Conservation (phyloP, 225 moss, liverwort and hornwort genomes). For the Takakia lepidozioides region DNA sequence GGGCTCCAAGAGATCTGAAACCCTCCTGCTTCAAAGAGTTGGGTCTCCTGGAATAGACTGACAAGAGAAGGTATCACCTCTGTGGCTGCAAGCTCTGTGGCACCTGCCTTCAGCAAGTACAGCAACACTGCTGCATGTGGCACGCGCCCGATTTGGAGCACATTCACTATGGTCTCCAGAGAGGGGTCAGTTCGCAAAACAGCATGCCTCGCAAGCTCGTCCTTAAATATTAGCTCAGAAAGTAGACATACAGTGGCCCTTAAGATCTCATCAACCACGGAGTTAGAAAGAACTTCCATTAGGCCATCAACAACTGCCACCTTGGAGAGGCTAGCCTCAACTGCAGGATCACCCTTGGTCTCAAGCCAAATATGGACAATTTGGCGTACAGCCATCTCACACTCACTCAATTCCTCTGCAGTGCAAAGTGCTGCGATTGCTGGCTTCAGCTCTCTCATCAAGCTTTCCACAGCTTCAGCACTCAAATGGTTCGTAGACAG, state of each 20-base stretch:
- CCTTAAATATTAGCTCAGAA: conserved; percentile 28
- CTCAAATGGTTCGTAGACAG: not conserved
- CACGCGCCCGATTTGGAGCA: conserved; percentile 20
- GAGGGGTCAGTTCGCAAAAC: conserved; percentile 30
- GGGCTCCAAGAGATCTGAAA: conserved; percentile 21
- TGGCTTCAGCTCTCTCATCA: conserved; percentile 18
- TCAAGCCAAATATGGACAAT: conserved; percentile 34
- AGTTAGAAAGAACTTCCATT: conserved; percentile 37
- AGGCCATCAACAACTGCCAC: conserved; percentile 33
- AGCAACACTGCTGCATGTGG: conserved; percentile 46
- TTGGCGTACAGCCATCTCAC: conserved; percentile 35
- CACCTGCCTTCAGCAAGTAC: conserved; percentile 30
- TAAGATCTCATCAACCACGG: conserved; percentile 34
- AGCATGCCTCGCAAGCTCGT: conserved; percentile 33
- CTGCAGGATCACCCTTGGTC: conserved; percentile 22
- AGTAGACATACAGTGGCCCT: conserved; percentile 39
- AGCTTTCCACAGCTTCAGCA: conserved; percentile 16
- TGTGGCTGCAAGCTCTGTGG: conserved; percentile 18
- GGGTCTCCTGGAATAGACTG: conserved; percentile 19
- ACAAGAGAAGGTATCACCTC: conserved; percentile 32
- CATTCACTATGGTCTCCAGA: conserved; percentile 12
- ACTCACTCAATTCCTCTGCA: conserved; percentile 21
- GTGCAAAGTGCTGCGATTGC: conserved; percentile 25
- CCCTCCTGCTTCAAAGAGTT: conserved; percentile 12
- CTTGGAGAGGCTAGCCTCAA: conserved; percentile 30